Evolutionary conservation across 805 yeast species (phyloP).

Genomic region (Candida nanaspora): DNA sequence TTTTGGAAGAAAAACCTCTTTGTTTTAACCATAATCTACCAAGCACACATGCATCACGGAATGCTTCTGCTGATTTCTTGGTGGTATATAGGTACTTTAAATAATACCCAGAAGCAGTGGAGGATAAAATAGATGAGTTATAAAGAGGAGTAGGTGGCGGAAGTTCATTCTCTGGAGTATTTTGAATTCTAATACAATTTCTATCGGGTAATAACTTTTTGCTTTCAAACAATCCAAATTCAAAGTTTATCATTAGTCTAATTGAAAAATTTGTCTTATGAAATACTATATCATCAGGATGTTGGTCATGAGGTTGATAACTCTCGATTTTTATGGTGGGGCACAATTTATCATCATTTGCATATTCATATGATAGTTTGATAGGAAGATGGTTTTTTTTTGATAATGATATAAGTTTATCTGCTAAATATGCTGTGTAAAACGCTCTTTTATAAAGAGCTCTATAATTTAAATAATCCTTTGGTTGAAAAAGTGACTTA

Average conservation of each 20-base stretch:
- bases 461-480: conserved; percentile 86
- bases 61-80: conserved; percentile 70
- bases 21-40: conserved; percentile 90
- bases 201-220: conserved; percentile 73
- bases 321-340: conserved; percentile 68
- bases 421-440: conserved; percentile 73
- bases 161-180: conserved; percentile 22
- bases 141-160: conserved; percentile 79
- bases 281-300: conserved; percentile 48
- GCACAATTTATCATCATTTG: conserved; percentile 69
- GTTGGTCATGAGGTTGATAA: conserved; percentile 31
- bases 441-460: conserved; percentile 86
- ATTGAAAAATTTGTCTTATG: conserved; percentile 64
- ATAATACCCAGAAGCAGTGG: conserved; percentile 61
- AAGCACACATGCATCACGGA: conserved; percentile 77
- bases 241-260: conserved; percentile 67
- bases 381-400: conserved; percentile 53
- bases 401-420: conserved; percentile 47
- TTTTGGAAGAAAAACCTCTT: conserved; percentile 64
- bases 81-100: conserved; percentile 70
- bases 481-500: conserved; percentile 59
- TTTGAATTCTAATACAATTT: conserved; percentile 73
- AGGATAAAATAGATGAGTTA: conserved; percentile 72
- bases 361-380: conserved; percentile 52
- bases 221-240: conserved; percentile 60